phyloP scores from a whole-genome alignment of 2,329 filamentous ascomycete species.

The Atkinsonella hypoxylon region DNA sequence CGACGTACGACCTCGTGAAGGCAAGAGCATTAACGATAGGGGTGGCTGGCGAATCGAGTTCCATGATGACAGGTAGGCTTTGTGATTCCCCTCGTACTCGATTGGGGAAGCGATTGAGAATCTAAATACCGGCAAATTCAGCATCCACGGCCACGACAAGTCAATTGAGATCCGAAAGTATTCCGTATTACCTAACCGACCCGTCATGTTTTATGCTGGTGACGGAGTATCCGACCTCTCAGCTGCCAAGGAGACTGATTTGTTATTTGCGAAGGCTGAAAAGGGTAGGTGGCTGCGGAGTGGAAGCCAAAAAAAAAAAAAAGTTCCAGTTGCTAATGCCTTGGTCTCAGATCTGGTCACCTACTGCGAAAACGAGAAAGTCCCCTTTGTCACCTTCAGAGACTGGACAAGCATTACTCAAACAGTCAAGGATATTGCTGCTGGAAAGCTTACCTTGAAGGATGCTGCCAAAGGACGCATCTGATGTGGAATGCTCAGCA shows the following conservation, averaged over 20 bases:
- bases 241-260: conserved; percentile 81
- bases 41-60: conserved; percentile 81
- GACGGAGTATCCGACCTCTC: conserved; percentile 90
- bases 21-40: conserved; percentile 65
- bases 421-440: conserved; percentile 65
- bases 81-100: neutral
- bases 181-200: conserved; percentile 60
- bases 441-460: conserved; percentile 57
- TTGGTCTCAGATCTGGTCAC: conserved; percentile 58
- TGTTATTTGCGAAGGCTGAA: conserved; percentile 87
- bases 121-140: conserved; percentile 18
- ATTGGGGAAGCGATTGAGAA: neutral
- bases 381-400: conserved; percentile 80
- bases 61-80: conserved; percentile 64
- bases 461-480: conserved; percentile 48
- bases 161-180: conserved; percentile 83
- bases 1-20: conserved; percentile 49
- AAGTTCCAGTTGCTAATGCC: conserved; percentile 5
- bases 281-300: conserved; percentile 45
- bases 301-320: neutral
- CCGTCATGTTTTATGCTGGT: conserved; percentile 85
- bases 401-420: conserved; percentile 71
- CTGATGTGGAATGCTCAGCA: conserved; percentile 8
- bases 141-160: conserved; percentile 94
- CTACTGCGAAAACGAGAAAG: conserved; percentile 72